Base-by-base conservation (phyloP, 202 grass and related monocot species). In the Panicum hallii region DNA sequence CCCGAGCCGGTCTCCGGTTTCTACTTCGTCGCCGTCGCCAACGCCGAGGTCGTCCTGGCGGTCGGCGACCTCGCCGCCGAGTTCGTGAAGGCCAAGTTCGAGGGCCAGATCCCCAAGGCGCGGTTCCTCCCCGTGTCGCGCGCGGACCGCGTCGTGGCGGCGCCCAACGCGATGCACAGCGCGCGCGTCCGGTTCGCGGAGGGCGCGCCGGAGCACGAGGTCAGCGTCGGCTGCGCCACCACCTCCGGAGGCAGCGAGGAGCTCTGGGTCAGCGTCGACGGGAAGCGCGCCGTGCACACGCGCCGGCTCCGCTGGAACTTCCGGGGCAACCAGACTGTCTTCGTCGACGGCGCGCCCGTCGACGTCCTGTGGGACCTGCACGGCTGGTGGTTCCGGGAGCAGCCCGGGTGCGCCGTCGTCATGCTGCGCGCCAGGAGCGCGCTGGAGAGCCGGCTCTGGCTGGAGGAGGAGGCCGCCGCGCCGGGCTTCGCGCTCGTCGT, bases 291-390 rank as follows among this genome's bases (percentile, higher is more conserved):
- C 7, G 90, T 99, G 74, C 86, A 88, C 70, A 90, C 94, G 56
- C 85, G 88, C 58, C 77, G 84, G 40, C 84, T 99, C 30, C 85
- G 83, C 46, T 96, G 93, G 93, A 99, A 99, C 78, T 99, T 99
- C 62, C 23, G 97, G 22, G 96, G 96, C 3, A 98, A 98, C 87
- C 93, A 98, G 91, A 98, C 93, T 3, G 88, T 98, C 45, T 98
- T 98, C 87, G 83, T 98, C 43, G 91, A 98, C 28, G 96, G 96
- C 47, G 80, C 84, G 8, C 96, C 96, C 50, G 89, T 95, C 3
- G 96, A 95, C 82, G 73, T 94, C 34, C 92, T 98, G 88, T 98
- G 96, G 96, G 93, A 95, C 84, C 87, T 98, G 6, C 89, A 93
- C 55, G 89, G 79, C 19, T 94, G 96, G 96, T 92, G 85, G 85